These are phyloP conservation scores for Podosphaera fusca DNA, from an alignment of 2,329 filamentous ascomycete genomes.

Conservation along the genomic window DNA sequence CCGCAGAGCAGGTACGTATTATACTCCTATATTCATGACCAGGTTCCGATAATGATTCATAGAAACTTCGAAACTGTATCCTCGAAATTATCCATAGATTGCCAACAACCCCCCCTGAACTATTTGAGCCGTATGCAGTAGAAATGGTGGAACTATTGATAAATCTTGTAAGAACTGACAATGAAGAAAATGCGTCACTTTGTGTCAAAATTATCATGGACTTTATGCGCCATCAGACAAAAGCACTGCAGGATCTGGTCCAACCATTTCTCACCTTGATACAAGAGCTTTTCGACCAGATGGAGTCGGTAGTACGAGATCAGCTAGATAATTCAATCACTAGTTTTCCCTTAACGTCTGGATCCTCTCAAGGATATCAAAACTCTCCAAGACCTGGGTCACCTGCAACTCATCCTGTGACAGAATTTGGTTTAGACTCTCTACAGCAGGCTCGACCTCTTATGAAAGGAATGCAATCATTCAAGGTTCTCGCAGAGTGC, in stretches of 20 bases:
- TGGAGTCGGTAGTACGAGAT: slow-evolving; percentile 84
- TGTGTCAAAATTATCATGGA: slow-evolving; percentile 98
- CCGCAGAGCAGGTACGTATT: slow-evolving; percentile 54
- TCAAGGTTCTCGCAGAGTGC: slow-evolving; percentile 94
- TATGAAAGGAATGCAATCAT: slow-evolving; percentile 89
- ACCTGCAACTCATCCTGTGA: slow-evolving; percentile 49
- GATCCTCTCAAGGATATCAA: slow-evolving; percentile 48
- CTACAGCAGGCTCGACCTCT: slow-evolving; percentile 63
- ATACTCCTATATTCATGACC: not conserved
- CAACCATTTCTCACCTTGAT: slow-evolving; percentile 82
- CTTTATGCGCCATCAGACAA: slow-evolving; percentile 77
- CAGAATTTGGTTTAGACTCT: slow-evolving; percentile 60
- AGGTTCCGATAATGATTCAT: slow-evolving; percentile 3
- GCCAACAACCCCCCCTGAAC: slow-evolving; percentile 48
- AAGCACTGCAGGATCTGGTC: slow-evolving; percentile 57
- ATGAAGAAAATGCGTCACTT: slow-evolving; percentile 95
- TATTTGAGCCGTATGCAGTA: slow-evolving; percentile 67
- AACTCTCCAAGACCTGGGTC: slow-evolving; percentile 68
- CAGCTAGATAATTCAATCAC: slow-evolving; percentile 64
- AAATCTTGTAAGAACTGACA: slow-evolving; percentile 70
- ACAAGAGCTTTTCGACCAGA: slow-evolving; percentile 83
- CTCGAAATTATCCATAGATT: slow-evolving; percentile 88
- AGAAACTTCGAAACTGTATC: slow-evolving; percentile 79
- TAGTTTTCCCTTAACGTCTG: slow-evolving; percentile 42
- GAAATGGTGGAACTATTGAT: slow-evolving; percentile 82